Base-by-base conservation (phyloP, 805 yeast species). In the Saccharomycopsis sp. region DNA sequence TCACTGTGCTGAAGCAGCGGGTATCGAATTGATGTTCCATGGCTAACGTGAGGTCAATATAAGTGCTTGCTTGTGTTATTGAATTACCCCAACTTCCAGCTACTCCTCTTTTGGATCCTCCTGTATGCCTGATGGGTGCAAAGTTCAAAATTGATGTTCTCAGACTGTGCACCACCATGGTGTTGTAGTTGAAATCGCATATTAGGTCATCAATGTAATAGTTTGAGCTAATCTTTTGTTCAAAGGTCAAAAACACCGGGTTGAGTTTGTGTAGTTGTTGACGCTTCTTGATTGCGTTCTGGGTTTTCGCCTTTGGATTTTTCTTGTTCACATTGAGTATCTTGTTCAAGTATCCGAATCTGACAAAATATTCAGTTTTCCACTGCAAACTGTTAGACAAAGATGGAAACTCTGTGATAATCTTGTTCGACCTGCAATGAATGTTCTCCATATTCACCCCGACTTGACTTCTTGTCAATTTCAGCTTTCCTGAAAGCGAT, bases 131-230 rank as follows among this genome's bases (percentile, higher is more conserved):
- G 8, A 46, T 33, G n/a, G 42, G 31, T 8, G 27, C 12, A 12
- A 43, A 39, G 18, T 37, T 40, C 23, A 43, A 16, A 18, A 30
- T 40, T 13, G 22, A 17, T n/a, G 43, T 37, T 1, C 20, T 35
- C 8, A 20, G 18, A 25, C 47, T 43, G 18, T 35, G 43, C 13
- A 38, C 9, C 10, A 43, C 34, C 7, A 46, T 16, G 13, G 20
- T 36, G 33, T 46, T 45, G 25, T 29, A 29, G 19, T 30, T 20
- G 27, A 43, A 46, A 29, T 46, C 50, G n/a, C 38, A 17, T n/a
- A 36, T 12, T 5, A 46, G 17, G 4, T 40, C 37, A 23, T 41
- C 39, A 25, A 46, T 36, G 8, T 25, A 16, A 27, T 31, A 40
- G 19, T 41, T 40, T 13, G 36, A 15, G 17, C 29, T 36, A 10